These are phyloP conservation scores for Nitzschia inconspicua DNA, from an alignment of 108 stramenopile genomes.

Conservation along the genomic window DNA sequence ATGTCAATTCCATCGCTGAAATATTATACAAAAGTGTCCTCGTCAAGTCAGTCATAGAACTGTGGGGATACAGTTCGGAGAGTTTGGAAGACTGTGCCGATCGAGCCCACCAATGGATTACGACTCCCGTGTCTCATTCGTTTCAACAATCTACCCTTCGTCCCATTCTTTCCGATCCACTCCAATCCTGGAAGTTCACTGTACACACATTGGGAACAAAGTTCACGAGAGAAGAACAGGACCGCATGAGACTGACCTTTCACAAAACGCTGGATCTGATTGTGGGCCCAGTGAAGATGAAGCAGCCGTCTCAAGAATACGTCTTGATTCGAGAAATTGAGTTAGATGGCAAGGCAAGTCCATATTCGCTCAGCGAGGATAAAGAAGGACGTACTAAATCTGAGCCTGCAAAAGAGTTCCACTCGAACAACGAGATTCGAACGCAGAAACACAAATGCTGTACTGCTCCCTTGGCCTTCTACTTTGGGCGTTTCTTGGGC, in stretches of 20 bases:
- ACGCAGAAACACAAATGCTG: constrained; percentile 48
- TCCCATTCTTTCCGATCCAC: constrained; percentile 3
- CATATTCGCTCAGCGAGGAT: constrained; percentile 42
- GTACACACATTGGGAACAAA: constrained; percentile 78
- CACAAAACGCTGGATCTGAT: constrained; percentile 33
- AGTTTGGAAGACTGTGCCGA: constrained; percentile 46
- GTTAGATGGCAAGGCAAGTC: constrained; percentile 54
- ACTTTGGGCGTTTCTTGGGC: constrained; percentile 76
- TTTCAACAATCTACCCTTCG: neutral
- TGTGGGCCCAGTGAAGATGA: constrained; percentile 69
- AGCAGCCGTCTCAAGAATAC: constrained; percentile 64
- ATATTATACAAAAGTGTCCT: constrained; percentile 62
- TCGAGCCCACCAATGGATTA: constrained; percentile 23
- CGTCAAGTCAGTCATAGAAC: constrained; percentile 68
- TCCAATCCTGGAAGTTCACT: constrained; percentile 67
- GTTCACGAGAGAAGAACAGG: constrained; percentile 69
- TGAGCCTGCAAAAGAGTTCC: no score
- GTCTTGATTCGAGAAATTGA: constrained; percentile 73
- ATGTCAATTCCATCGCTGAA: constrained; percentile 13
- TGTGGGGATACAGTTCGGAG: constrained; percentile 57
- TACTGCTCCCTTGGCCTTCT: constrained; percentile 65
- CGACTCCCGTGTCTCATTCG: neutral
- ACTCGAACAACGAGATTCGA: no score
- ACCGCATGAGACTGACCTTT: constrained; percentile 60
- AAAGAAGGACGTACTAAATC: no score